Evolutionary conservation across 2,329 filamentous ascomycete genomes (phyloP), one percentile per base, ranked within the genome.

Genomic region (Colletotrichum trifolii): DNA sequence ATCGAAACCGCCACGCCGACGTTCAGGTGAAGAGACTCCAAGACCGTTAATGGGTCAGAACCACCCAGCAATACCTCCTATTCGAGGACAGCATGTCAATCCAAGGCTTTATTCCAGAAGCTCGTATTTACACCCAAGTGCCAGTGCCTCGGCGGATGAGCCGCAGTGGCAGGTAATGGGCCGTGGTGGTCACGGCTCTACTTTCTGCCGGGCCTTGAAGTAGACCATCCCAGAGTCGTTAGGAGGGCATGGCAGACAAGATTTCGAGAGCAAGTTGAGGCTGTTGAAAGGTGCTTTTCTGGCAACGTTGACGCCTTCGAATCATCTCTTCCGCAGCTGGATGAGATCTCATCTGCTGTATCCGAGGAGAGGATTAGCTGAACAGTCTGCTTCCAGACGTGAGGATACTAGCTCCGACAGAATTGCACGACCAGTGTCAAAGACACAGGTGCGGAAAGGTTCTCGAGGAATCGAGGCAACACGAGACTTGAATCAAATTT

Each of bases 111-210:
- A 25, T 25, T 25, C 25, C 25, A 25, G 4, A 25, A 25, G 25
- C 25, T 54, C 36, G 2, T 54, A 40, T 34, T 40, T 54, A 33
- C 50, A 54, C 11, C 38, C 38, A 54, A 54, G 50, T 1, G 38
- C 48, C 33, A 25, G 38, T 8, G 36, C 50, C 42, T 54, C 36
- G 6, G 50, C 39, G 33, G 50, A 54, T 3, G 38, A 43, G 17
- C 50, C 50, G 36, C 38, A 54, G 13, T 42, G 50, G 25, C 50
- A 54, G 15, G 8, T 54, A 42, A 54, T 4, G 11, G 50, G 6
- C 38, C 42, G 38, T 35, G 48, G 48, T 25, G 48, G 48, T 25
- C 35, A 34, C 8, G 48, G 48, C 8, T 36, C 35, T 52, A 15
- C 12, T 12, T 25, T 52, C 5, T 52, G 48, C 48, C 33, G 6